A percentile compares a stretch with the other conserved stretches of the same genome.
Conservation (phyloP, 139 green algal species). For the Zygnema cylindricum region DNA sequence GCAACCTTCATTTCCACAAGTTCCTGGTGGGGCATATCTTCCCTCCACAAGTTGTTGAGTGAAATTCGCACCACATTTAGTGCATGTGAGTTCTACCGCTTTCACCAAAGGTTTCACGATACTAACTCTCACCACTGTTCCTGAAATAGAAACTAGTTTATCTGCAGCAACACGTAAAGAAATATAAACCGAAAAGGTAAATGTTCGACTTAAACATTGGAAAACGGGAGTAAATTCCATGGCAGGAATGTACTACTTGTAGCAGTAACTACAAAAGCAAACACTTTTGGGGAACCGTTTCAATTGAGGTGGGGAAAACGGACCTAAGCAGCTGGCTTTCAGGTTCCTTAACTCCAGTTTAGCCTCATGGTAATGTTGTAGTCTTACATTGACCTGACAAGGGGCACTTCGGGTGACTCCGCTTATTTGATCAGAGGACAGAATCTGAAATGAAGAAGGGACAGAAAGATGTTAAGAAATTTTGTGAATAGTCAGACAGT, state of each 20-base stretch:
- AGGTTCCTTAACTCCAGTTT: slow-evolving; percentile 8
- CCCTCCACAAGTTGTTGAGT: slow-evolving; percentile 71
- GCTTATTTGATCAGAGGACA: not conserved
- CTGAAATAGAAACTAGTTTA: slow-evolving; percentile 78
- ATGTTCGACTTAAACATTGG: not conserved
- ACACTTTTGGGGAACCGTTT: not conserved
- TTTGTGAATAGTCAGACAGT: too few relatives aligned
- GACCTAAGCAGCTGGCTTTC: slow-evolving; percentile 24
- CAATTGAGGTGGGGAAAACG: too few relatives aligned
- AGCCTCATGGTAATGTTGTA: not conserved
- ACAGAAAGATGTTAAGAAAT: too few relatives aligned
- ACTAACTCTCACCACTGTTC: slow-evolving; percentile 80
- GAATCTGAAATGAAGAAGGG: not conserved
- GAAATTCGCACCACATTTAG: slow-evolving; percentile 60
- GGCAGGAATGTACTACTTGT: not conserved
- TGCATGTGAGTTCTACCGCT: slow-evolving; percentile 80
- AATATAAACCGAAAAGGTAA: not conserved
- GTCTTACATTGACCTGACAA: slow-evolving; percentile 17
- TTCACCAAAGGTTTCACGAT: slow-evolving; percentile 72
- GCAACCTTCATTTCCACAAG: slow-evolving; percentile 75
- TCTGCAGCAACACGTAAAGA: slow-evolving; percentile 56
- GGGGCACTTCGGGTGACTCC: not conserved
- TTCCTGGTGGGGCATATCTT: slow-evolving; percentile 68
- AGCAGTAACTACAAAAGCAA: not conserved
- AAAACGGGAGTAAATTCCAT: not conserved